phyloP scores from a whole-genome alignment of 2,329 filamentous ascomycete species.

The Pestalotiopsis fici region DNA sequence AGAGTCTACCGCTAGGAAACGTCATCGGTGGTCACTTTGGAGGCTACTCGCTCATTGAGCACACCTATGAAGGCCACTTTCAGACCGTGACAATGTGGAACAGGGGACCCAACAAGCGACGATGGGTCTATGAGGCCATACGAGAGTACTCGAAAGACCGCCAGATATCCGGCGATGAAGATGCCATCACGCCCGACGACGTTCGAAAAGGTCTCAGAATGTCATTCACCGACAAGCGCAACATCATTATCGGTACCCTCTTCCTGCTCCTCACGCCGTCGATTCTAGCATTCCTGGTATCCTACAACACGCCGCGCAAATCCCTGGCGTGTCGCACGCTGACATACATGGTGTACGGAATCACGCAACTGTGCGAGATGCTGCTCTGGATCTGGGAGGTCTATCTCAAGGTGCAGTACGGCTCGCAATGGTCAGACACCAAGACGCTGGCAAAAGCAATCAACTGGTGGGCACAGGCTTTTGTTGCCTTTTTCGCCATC shows the following conservation, averaged over 20 bases:
- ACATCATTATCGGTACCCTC: slow-evolving; percentile 20
- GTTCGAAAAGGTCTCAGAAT: slow-evolving; percentile 21
- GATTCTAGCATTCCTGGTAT: slow-evolving; percentile 31
- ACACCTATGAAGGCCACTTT: slow-evolving; percentile 27
- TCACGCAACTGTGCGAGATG: slow-evolving; percentile 31
- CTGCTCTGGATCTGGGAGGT: slow-evolving; percentile 28
- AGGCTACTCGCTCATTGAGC: slow-evolving; percentile 26
- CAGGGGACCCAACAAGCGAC: slow-evolving; percentile 29
- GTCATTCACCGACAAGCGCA: slow-evolving; percentile 19
- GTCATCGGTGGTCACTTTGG: slow-evolving; percentile 15
- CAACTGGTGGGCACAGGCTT: slow-evolving; percentile 29
- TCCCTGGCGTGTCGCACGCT: slow-evolving; percentile 33
- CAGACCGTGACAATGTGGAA: slow-evolving; percentile 33
- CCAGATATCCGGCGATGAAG: background rate
- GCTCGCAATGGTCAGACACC: slow-evolving; percentile 24
- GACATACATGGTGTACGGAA: slow-evolving; percentile 32
- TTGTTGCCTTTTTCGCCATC: slow-evolving; percentile 29
- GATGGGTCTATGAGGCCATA: slow-evolving; percentile 30
- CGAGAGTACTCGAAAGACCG: slow-evolving; percentile 21
- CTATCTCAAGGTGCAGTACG: slow-evolving; percentile 23
- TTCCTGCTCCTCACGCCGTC: slow-evolving; percentile 27
- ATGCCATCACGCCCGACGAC: slow-evolving; percentile 8
- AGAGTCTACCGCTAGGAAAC: slow-evolving; percentile 12
- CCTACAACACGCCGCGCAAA: slow-evolving; percentile 31
- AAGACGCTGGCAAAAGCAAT: slow-evolving; percentile 24